phyloP scores from a whole-genome alignment of 2,329 filamentous ascomycete genomes.

The Alternaria metachromatica region DNA sequence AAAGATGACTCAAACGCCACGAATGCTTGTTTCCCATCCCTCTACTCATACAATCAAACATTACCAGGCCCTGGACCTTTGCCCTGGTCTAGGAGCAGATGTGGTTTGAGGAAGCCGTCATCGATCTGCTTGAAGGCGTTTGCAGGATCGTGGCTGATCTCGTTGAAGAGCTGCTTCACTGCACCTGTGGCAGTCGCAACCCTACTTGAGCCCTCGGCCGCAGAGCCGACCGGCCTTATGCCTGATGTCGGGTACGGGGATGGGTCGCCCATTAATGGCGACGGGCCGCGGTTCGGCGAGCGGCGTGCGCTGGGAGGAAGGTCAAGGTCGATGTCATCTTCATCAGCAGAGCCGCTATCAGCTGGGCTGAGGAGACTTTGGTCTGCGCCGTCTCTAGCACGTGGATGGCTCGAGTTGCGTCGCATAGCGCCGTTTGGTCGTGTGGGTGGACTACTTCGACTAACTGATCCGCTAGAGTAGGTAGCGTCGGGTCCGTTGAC shows the following conservation, averaged over 20 bases:
- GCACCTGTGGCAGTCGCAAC: constrained; percentile 76
- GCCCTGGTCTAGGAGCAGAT: constrained; percentile 76
- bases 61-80: constrained; percentile 46
- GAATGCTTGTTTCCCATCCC: neutral
- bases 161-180: constrained; percentile 79
- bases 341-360: constrained; percentile 59
- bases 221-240: constrained; percentile 22
- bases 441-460: constrained; percentile 57
- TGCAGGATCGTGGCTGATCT: constrained; percentile 82
- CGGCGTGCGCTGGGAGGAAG: constrained; percentile 63
- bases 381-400: constrained; percentile 57
- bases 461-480: constrained; percentile 64
- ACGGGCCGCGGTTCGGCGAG: constrained; percentile 49
- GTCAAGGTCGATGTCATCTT: constrained; percentile 63
- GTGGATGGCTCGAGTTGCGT: constrained; percentile 60
- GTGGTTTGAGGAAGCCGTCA: constrained; percentile 95
- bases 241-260: constrained; percentile 52
- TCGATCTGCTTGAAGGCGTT: constrained; percentile 91
- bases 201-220: constrained; percentile 33
- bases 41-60: constrained; percentile 30
- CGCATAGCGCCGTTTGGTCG: constrained; percentile 53
- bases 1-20: constrained; percentile 4
- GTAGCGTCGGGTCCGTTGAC: constrained; percentile 61
- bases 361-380: constrained; percentile 62
- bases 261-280: constrained; percentile 32